A percentile compares a stretch with the other conserved stretches of the same genome.
These are phyloP conservation scores for Aureobasidium sp. DNA, from an alignment of 2,329 filamentous ascomycete species.

Conservation along the genomic window DNA sequence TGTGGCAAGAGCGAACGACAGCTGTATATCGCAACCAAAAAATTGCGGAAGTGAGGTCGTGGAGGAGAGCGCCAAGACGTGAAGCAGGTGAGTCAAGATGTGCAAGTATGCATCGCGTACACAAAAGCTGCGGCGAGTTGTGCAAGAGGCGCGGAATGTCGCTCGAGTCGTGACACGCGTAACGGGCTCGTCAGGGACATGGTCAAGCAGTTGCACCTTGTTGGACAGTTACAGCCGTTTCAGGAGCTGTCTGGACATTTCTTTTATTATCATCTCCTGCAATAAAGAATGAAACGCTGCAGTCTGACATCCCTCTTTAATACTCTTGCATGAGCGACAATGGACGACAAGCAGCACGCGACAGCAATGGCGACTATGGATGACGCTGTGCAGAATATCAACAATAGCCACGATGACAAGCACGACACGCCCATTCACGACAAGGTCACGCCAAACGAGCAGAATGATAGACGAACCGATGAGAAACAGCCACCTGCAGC, in stretches of 20 bases:
- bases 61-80: background rate
- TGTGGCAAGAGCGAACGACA: background rate
- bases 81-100: background rate
- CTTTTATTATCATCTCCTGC: background rate
- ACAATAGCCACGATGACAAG: background rate
- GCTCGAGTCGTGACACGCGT: slow-evolving; percentile 1
- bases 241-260: slow-evolving; percentile 9
- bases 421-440: background rate
- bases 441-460: background rate
- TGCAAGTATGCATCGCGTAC: background rate
- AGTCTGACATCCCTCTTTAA: background rate
- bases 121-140: background rate
- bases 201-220: background rate
- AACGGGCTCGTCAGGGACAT: background rate
- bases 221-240: slow-evolving; percentile 13
- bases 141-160: background rate
- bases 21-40: background rate
- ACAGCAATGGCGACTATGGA: background rate
- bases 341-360: background rate
- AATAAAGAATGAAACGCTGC: background rate
- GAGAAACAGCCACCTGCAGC: background rate
- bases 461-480: background rate
- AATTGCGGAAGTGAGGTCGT: background rate
- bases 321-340: slow-evolving; percentile 6
- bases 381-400: slow-evolving; percentile 1